Evolutionary conservation across 352 stramenopile genomes (phyloP), one percentile per base, ranked within the genome.

Genomic region (Phytophthora citrophthora): DNA sequence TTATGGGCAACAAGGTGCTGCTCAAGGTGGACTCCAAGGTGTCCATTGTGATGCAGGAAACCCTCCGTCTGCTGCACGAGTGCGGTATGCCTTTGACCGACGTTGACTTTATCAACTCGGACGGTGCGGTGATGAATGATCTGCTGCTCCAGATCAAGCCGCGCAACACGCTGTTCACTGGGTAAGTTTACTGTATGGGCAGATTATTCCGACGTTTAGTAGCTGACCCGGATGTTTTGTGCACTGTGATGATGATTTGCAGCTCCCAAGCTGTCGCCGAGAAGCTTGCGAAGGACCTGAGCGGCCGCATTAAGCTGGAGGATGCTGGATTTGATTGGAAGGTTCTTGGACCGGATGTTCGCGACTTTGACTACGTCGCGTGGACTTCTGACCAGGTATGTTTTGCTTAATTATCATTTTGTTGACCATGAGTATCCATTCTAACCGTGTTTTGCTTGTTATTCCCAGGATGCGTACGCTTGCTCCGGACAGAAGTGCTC

Each of bases 251-350:
- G 11, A 43, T 32, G 23, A 34, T 56, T 40, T 74, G 8, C 40
- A 92, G 81, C 51, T 98, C 88, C 23, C 97, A 90, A 31, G 75
- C 75, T 32, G 96, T 99, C 5, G 97, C 91, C 26, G 96, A 99
- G 71, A 88, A 96, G 61, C 84, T 99, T 13, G 88, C 87, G 0
- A 78, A 91, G 65, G 94, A 97, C 52, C 91, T 98, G 13, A 85
- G 91, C 44, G 93, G 94, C 29, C 84, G 83, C 18, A 95, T 98
- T 50, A 98, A 97, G 81, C 83, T 99, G 20, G 97, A 99, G 73
- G 97, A 99, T 76, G 97, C 97, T 44, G 97, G 97, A 16, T 99
- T 99, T 70, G 97, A 99, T 83, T 99, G 97, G 97, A 99, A 99
- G 76, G 88, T 93, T 41, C 79, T 99, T 32, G 96, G 96, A 29